These are phyloP conservation scores for Rickenella mellea DNA, from an alignment of 768 basidiomycete species.

Conservation along the genomic window DNA sequence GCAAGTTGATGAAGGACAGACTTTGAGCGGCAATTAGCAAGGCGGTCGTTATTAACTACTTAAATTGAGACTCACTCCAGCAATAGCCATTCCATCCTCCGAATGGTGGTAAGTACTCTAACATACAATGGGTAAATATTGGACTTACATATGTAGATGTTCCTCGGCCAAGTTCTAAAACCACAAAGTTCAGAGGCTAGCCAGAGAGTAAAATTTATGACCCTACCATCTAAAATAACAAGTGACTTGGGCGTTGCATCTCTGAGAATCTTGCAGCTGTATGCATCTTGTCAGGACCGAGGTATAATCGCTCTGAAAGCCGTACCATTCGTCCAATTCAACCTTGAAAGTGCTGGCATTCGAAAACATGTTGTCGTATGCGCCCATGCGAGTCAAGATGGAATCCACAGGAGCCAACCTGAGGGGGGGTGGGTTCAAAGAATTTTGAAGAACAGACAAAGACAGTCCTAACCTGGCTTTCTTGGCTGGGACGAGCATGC, in stretches of 20 bases:
- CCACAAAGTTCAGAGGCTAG: slow-evolving; percentile 1
- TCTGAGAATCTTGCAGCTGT: slow-evolving; percentile 83
- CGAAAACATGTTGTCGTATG: slow-evolving; percentile 95
- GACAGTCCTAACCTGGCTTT: slow-evolving; percentile 50
- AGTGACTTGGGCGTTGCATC: slow-evolving; percentile 91
- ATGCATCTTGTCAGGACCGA: background rate
- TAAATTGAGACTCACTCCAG: slow-evolving; percentile 45
- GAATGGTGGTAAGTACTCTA: slow-evolving; percentile 9
- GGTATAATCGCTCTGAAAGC: background rate
- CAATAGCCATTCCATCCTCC: slow-evolving; percentile 98
- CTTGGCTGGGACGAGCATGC: slow-evolving; percentile 88
- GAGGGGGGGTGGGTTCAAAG: slow-evolving; percentile 3
- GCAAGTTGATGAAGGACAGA: slow-evolving; percentile 93
- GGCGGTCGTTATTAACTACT: background rate
- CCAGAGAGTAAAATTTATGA: slow-evolving; percentile 1
- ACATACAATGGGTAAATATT: background rate
- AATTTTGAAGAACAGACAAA: background rate
- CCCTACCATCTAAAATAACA: slow-evolving; percentile 87
- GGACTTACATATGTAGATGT: slow-evolving; percentile 83
- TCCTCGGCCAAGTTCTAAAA: slow-evolving; percentile 84
- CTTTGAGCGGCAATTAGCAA: slow-evolving; percentile 22
- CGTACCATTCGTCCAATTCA: slow-evolving; percentile 92
- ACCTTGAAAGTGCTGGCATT: slow-evolving; percentile 97
- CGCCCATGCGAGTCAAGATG: slow-evolving; percentile 96
- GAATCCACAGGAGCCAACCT: slow-evolving; percentile 85